phyloP scores from a whole-genome alignment of 352 stramenopile genomes.

The Phytophthora ramorum region DNA sequence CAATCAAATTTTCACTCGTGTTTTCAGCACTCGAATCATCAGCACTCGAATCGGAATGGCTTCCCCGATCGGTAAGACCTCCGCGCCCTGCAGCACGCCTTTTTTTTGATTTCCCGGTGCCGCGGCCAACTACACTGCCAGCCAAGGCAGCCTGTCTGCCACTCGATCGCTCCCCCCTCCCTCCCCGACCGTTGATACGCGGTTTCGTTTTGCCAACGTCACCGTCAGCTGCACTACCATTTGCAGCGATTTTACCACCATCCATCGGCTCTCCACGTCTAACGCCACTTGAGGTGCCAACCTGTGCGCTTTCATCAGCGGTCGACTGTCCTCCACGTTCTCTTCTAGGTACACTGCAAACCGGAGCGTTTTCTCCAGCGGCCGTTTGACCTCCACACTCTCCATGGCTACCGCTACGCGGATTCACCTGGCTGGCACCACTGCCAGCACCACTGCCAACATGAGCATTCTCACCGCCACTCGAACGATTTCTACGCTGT shows the following conservation, averaged over 20 bases:
- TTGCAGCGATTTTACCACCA: no score
- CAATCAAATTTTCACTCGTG: neutral
- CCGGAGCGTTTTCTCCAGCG: neutral
- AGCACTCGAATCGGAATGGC: neutral
- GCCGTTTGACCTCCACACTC: no score
- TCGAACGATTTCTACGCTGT: neutral
- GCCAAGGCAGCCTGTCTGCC: no score
- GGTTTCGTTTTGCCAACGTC: no score
- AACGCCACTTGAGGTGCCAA: no score
- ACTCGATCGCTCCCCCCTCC: no score
- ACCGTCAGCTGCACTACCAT: no score
- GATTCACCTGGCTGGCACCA: neutral
- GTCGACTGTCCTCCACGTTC: no score
- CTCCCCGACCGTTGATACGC: no score
- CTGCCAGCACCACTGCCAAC: neutral
- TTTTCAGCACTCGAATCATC: neutral
- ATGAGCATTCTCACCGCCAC: neutral
- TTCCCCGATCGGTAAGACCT: neutral
- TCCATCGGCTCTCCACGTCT: no score
- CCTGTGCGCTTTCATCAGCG: no score
- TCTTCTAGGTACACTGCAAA: neutral
- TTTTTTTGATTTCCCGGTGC: neutral
- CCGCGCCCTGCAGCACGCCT: neutral
- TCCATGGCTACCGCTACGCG: neutral
- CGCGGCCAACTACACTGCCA: neutral